A percentile compares a stretch with the other conserved stretches of the same genome.
These are phyloP conservation scores for Aciculosporium take DNA, from an alignment of 2,329 filamentous ascomycete genomes.

Conservation along the genomic window DNA sequence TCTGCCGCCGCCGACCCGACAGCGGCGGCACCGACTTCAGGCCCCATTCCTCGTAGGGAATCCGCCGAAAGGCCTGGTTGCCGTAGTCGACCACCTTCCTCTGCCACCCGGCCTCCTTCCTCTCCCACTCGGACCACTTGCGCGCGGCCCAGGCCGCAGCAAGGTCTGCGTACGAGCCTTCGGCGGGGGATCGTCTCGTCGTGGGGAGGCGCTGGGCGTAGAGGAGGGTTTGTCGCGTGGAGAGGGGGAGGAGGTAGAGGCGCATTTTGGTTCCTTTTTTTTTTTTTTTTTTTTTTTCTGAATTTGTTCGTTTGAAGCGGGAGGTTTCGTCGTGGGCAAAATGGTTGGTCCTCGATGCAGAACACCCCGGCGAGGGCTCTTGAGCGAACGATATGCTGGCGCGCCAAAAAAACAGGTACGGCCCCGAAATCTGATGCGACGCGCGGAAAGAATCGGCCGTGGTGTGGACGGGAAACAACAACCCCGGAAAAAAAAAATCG, in stretches of 20 bases:
- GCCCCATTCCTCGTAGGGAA: slow-evolving; percentile 96
- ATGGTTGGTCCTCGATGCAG: too few species aligned
- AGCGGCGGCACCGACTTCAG: slow-evolving; percentile 86
- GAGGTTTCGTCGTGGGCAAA: too few species aligned
- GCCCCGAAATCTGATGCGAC: too few species aligned
- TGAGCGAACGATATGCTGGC: too few species aligned
- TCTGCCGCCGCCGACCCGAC: slow-evolving; percentile 43
- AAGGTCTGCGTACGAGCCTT: slow-evolving; percentile 48
- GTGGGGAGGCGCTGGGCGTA: slow-evolving; percentile 69
- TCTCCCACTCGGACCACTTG: slow-evolving; percentile 80
- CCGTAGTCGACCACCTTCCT: slow-evolving; percentile 74
- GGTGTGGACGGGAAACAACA: too few species aligned
- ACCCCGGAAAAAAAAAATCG: too few species aligned
- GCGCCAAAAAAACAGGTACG: too few species aligned
- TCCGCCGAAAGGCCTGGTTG: slow-evolving; percentile 70
- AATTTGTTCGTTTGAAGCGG: background rate
- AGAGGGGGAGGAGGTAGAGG: slow-evolving; percentile 85
- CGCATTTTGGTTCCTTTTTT: slow-evolving; percentile 47
- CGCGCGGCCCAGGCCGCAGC: slow-evolving; percentile 55
- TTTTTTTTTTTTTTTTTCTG: slow-evolving; percentile 13
- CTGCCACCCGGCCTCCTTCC: slow-evolving; percentile 75
- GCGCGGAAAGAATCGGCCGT: too few species aligned
- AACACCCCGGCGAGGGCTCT: too few species aligned
- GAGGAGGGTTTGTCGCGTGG: slow-evolving; percentile 76
- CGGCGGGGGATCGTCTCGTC: slow-evolving; percentile 33